Base-by-base conservation (phyloP, 805 yeast genomes). In the Saturnispora kantuleensis region DNA sequence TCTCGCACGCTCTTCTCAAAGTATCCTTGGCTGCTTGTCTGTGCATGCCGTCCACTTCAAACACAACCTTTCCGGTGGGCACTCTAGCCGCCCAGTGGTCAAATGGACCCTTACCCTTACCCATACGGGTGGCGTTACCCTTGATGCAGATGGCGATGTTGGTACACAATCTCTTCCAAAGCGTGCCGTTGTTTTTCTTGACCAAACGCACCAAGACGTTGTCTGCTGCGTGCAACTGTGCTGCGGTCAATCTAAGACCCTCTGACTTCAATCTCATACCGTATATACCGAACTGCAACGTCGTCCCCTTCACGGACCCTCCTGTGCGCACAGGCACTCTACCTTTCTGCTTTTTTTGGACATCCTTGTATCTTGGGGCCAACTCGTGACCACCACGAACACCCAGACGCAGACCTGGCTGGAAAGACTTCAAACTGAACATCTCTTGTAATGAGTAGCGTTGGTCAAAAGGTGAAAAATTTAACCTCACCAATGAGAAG, bases 101-200 rank as follows among this genome's bases (percentile, higher is more conserved):
- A 60, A 93, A 90, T 0, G 89, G 82, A 66, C 98, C 98, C 67
- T 93, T 93, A 70, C 98, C 98, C 65, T 93, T 93, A 71, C 98
- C 98, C 98, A 93, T 93, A 81, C 98, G 93, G 10, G 96, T 87
- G 63, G 93, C 96, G 64, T 93, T 93, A 69, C 98, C 98, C 69
- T 93, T 93, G 50, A 85, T 78, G 66, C 96, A 88, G 10, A 93
- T 95, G 0, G 97, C 93, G 44, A 87, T 74, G 60, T 84, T 82
- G 17, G 96, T 83, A 41, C 80, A 77, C 46, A 89, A 70, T 59
- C 97, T 77, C 54, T 90, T 81, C 74, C 83, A 80, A 44, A 88
- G 69, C 53, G 74, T 67, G 35, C 94, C 94, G 15, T 79, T 77
- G 37, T 80, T 68, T 13, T 89, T 86, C 64, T 96, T 79, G 57